Evolutionary conservation across 169 alveolate genomes (phyloP).

Genomic region (Plasmodium coatneyi): DNA sequence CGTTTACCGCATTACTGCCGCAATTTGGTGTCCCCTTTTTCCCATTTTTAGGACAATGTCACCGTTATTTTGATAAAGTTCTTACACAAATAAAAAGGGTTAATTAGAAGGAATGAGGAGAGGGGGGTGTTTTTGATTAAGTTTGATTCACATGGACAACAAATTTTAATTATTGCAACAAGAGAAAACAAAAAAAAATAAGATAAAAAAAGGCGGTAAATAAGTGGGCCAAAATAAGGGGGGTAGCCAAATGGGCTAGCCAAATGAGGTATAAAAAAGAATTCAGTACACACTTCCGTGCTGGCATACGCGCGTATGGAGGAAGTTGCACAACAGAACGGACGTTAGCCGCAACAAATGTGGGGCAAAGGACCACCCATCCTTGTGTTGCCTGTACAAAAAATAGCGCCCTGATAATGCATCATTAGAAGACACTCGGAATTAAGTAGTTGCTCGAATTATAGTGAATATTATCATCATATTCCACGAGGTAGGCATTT

Average conservation of each 20-base stretch:
- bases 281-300: not conserved
- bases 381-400: not conserved
- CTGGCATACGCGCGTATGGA: not conserved
- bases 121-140: not conserved
- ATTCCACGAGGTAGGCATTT: slow-evolving; percentile 60
- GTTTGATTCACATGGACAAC: slow-evolving; percentile 34
- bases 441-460: slow-evolving; percentile 36
- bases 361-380: not conserved
- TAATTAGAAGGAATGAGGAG: not conserved
- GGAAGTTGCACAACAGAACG: not conserved
- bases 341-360: not conserved
- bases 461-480: slow-evolving; percentile 38
- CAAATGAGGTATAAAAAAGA: not conserved
- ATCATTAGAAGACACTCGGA: slow-evolving; percentile 31
- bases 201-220: not conserved
- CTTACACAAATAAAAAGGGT: slow-evolving; percentile 45
- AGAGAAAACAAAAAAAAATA: slow-evolving; percentile 4
- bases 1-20: not conserved
- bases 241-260: not conserved
- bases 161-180: slow-evolving; percentile 43
- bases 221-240: not conserved
- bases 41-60: slow-evolving; percentile 18
- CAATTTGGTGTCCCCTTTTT: not conserved
- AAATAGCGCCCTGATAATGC: not conserved
- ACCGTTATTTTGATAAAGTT: slow-evolving; percentile 74